Base-by-base conservation (phyloP, 179 eudicot genomes). In the Beta corolliflora region DNA sequence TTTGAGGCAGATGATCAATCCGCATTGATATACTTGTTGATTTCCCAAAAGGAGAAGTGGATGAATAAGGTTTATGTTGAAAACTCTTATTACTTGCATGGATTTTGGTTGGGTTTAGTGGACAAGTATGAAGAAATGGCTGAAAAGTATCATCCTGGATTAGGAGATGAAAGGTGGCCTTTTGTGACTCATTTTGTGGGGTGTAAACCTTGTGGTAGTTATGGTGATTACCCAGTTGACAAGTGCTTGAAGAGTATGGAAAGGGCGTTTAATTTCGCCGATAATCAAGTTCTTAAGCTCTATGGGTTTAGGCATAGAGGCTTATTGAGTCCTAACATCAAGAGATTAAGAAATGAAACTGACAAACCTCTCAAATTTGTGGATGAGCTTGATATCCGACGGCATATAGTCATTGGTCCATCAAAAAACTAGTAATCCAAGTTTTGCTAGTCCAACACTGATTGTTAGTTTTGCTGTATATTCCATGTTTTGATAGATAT, bases 111-210 rank as follows among this genome's bases (percentile, higher is more conserved):
- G 4, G 98, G 97, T 5, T 81, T 95, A 77, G 98, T 95, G 31
- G 98, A 95, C 71, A 85, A 90, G 75, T 95, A 92, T 55, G 98
- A 95, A 61, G 98, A 95, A 80, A 88, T 88, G 92, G 84, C 85
- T 23, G 92, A 89, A 87, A 95, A 91, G 74, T 85, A 90, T 59
- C 90, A 89, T 41, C 92, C 97, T 0, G 98, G 98, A 0, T 88
- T 91, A 77, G 98, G 97, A 4, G 98, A 93, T 12, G 97, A 93
- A 78, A 86, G 95, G 77, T 92, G 98, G 98, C 98, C 98, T 0
- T 95, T 95, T 69, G 94, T 95, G 73, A 95, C 98, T 0, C 98
- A 95, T 83, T 95, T 95, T 79, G 98, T 95, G 9, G 98, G 98
- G 56, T 95, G 98, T 71, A 95, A 95, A 83, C 94, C 98, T 77